Evolutionary conservation across 2,329 filamentous ascomycete genomes (phyloP).

Genomic region (Ophiostoma australiae): DNA sequence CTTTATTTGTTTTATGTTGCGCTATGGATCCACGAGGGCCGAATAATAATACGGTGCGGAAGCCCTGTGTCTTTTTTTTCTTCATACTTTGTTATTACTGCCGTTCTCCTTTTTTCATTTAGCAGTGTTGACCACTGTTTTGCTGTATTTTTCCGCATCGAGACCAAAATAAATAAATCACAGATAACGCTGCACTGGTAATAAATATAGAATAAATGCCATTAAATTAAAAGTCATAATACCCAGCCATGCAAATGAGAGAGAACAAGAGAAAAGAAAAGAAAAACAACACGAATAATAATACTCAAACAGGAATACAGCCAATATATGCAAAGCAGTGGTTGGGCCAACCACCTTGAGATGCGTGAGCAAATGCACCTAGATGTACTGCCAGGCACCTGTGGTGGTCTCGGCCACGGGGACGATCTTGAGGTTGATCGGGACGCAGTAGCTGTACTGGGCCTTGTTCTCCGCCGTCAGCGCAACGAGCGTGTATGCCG

Average conservation of each 20-base stretch:
- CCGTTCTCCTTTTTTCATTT: neutral
- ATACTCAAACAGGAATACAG: slow-evolving; percentile 1
- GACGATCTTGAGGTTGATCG: slow-evolving; percentile 33
- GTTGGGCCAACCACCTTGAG: neutral
- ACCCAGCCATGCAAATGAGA: neutral
- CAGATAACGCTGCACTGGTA: neutral
- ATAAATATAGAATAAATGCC: neutral
- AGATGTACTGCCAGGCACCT: slow-evolving; percentile 35
- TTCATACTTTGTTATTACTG: neutral
- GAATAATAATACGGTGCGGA: neutral
- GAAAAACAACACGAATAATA: neutral
- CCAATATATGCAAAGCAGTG: neutral
- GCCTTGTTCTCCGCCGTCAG: slow-evolving; percentile 31
- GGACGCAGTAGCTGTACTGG: slow-evolving; percentile 28
- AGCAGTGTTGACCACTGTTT: slow-evolving; percentile 2
- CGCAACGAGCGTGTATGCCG: slow-evolving; percentile 31
- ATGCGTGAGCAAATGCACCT: neutral
- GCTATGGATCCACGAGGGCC: neutral
- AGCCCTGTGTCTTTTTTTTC: neutral
- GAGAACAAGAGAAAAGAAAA: neutral
- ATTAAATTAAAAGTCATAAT: neutral
- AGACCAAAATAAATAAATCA: neutral
- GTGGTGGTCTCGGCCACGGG: slow-evolving; percentile 26
- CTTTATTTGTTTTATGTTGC: neutral
- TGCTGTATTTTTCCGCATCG: neutral